Conservation (phyloP, 164 flowering plant genomes). For the Santalum album region DNA sequence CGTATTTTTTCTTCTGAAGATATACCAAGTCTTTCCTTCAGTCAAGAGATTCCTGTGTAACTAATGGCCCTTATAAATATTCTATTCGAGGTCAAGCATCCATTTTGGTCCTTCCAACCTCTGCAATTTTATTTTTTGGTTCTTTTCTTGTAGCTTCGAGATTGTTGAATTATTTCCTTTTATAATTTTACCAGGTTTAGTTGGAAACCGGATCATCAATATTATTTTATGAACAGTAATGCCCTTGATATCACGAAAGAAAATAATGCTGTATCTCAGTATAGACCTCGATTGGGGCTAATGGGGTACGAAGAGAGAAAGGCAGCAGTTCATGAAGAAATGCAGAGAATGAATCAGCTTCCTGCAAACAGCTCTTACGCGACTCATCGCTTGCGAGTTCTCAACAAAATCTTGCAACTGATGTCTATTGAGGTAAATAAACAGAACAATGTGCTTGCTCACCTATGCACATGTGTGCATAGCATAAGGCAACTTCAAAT, state of each 20-base stretch:
- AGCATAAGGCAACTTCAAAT: no score
- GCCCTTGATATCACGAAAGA: constrained; percentile 20
- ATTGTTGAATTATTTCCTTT: background rate
- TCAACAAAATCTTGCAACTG: constrained; percentile 64
- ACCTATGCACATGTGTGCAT: no score
- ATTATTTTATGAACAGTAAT: constrained; percentile 11
- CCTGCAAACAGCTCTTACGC: constrained; percentile 63
- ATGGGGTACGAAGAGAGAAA: constrained; percentile 31
- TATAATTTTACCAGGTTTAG: constrained; percentile 6
- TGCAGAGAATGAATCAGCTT: constrained; percentile 48
- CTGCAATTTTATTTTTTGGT: no score
- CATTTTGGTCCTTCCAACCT: no score
- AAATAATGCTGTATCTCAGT: constrained; percentile 6
- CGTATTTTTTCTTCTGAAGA: no score
- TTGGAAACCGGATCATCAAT: constrained; percentile 18
- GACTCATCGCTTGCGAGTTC: constrained; percentile 54
- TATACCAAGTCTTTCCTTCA: no score
- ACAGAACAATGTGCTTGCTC: no score
- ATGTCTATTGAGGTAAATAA: constrained; percentile 55
- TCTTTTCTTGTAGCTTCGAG: no score
- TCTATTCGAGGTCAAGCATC: no score
- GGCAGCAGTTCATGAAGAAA: constrained; percentile 52
- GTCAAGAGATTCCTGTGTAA: no score
- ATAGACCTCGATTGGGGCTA: constrained; percentile 14
- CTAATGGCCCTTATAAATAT: no score